Evolutionary conservation across 2,329 filamentous ascomycete species (phyloP).

Genomic region (Ciborinia camelliae): DNA sequence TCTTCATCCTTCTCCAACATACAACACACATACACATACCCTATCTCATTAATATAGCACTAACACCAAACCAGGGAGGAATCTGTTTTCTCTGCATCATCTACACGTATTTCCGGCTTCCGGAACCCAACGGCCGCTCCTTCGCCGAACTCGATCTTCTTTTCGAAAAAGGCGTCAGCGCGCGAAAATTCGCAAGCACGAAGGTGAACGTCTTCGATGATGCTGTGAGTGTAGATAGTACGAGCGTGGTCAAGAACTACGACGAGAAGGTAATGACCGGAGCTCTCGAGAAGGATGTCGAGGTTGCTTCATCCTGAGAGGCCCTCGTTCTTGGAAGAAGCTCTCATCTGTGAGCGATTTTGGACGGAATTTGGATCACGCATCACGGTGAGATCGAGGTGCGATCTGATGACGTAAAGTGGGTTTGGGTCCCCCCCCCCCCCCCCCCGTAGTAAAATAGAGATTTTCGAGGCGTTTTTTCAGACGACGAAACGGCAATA

Average conservation of each 20-base stretch:
- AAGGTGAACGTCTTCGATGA: slow-evolving; percentile 35
- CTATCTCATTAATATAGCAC: neutral
- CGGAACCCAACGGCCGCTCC: slow-evolving; percentile 74
- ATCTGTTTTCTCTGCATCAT: slow-evolving; percentile 53
- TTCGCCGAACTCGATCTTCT: slow-evolving; percentile 85
- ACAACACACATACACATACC: too few relatives aligned
- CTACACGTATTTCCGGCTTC: slow-evolving; percentile 76
- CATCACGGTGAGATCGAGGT: too few relatives aligned
- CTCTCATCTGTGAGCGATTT: neutral
- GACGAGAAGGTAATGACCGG: slow-evolving; percentile 64
- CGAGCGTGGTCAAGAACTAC: slow-evolving; percentile 25
- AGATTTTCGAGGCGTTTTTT: too few relatives aligned
- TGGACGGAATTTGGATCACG: too few relatives aligned
- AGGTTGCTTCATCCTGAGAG: neutral
- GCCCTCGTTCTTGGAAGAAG: too few relatives aligned
- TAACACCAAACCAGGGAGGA: slow-evolving; percentile 47
- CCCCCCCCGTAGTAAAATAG: too few relatives aligned
- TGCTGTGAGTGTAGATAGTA: slow-evolving; percentile 27
- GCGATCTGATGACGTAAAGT: too few relatives aligned
- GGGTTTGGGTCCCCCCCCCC: too few relatives aligned
- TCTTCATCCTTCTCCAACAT: neutral
- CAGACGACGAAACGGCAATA: too few relatives aligned
- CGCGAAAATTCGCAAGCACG: slow-evolving; percentile 39
- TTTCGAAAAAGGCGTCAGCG: slow-evolving; percentile 65
- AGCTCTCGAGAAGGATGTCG: neutral